Conservation (phyloP, 345 rosid species). For the Gossypium rotundifolium region DNA sequence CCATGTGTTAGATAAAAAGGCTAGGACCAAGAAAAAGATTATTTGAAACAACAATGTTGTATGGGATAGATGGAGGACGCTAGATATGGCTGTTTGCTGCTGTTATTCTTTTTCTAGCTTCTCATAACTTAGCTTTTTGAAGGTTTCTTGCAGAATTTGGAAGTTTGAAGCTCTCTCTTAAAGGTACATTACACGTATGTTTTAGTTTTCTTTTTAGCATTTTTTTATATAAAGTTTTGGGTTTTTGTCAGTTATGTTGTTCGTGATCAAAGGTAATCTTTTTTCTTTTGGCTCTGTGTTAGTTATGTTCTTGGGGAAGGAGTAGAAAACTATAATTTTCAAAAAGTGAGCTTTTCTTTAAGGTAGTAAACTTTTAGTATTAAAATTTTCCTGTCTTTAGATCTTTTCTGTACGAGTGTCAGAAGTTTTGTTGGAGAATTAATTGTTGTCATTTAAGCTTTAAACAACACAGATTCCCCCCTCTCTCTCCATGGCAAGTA, state of each 20-base stretch:
- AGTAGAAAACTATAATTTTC: conserved; percentile 1
- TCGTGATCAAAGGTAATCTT: conserved; percentile 10
- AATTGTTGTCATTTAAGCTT: not conserved
- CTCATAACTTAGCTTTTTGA: conserved; percentile 21
- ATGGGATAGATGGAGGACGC: conserved; percentile 19
- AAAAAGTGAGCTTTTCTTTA: conserved; percentile 13
- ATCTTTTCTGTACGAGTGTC: conserved; percentile 25
- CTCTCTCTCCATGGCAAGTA: not conserved
- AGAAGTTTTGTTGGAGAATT: conserved; percentile 16
- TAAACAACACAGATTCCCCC: not conserved
- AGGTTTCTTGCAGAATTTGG: conserved; percentile 22
- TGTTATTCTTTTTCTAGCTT: conserved; percentile 12
- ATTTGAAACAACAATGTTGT: conserved; percentile 15
- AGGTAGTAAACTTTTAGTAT: conserved; percentile 14
- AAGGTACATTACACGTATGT: conserved; percentile 7
- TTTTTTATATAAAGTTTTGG: conserved; percentile 11
- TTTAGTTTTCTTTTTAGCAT: not conserved
- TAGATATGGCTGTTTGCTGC: conserved; percentile 26
- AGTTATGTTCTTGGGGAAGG: conserved; percentile 15
- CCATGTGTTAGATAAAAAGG: not conserved
- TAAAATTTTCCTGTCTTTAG: conserved; percentile 19
- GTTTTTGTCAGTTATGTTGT: conserved; percentile 16
- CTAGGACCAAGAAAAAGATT: not conserved
- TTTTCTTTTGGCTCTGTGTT: conserved; percentile 8
- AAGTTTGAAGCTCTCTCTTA: not conserved